phyloP scores from a whole-genome alignment of 805 yeast genomes.

The Candida vaughaniae region DNA sequence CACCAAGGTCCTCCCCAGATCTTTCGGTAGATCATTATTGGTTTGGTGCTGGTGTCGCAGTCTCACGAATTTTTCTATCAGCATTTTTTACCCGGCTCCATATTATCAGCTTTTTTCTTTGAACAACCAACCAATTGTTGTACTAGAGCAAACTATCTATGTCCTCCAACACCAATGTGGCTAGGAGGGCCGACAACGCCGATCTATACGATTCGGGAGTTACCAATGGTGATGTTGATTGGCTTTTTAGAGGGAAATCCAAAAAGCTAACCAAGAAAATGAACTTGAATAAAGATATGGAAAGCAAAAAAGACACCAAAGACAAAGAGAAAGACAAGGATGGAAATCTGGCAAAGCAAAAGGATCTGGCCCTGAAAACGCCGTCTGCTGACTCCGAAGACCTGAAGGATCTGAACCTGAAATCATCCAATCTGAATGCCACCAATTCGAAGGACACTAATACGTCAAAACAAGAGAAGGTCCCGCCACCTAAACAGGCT shows the following conservation, averaged over 20 bases:
- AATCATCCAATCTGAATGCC: not conserved
- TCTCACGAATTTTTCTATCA: no score
- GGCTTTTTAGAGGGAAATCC: slow-evolving; percentile 80
- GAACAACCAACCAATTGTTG: no score
- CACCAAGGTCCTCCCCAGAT: no score
- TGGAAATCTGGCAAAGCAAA: not conserved
- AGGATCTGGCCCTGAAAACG: no score
- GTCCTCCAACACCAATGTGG: slow-evolving; percentile 2
- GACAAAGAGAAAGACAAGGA: slow-evolving; percentile 3
- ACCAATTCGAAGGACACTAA: not conserved
- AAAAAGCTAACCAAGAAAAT: slow-evolving; percentile 50
- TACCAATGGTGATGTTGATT: slow-evolving; percentile 75
- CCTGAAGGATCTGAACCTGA: not conserved
- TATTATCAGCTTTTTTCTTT: no score
- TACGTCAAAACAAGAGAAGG: not conserved
- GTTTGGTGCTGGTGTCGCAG: no score
- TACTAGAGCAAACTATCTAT: no score
- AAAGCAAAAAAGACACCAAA: slow-evolving; percentile 18
- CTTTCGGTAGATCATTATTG: no score
- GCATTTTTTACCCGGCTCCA: no score
- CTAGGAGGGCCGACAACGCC: not conserved
- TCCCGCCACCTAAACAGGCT: not conserved
- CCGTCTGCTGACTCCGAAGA: not conserved
- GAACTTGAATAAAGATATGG: slow-evolving; percentile 17
- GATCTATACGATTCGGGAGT: slow-evolving; percentile 47